phyloP scores from a whole-genome alignment of 2,329 filamentous ascomycete species.

The Coniochaeta sp. region DNA sequence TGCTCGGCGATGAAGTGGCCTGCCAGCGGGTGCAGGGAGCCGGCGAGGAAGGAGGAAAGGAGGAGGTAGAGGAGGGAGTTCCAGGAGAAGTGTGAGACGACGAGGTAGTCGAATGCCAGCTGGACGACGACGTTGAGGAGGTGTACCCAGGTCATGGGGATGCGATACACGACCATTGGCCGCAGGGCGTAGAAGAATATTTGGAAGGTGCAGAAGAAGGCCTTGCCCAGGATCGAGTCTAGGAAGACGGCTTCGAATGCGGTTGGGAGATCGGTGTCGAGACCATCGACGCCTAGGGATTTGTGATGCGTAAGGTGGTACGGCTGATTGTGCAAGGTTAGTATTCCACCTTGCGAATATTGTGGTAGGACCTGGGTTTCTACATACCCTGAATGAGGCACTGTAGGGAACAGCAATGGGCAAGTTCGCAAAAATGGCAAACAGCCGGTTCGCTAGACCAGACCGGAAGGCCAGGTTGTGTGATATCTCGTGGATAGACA shows the following conservation, averaged over 20 bases:
- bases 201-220: constrained; percentile 99
- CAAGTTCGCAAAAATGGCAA: constrained; percentile 90
- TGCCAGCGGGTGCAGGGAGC: constrained; percentile 86
- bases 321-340: constrained; percentile 48
- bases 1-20: constrained; percentile 99
- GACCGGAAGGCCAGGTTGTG: constrained; percentile 93
- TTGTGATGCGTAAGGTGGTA: constrained; percentile 99
- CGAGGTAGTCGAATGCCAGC: constrained; percentile 64
- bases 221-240: constrained; percentile 90
- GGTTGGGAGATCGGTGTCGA: constrained; percentile 94
- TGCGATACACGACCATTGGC: constrained; percentile 86
- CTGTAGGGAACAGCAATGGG: constrained; percentile 95
- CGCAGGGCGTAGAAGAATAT: constrained; percentile 97
- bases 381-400: constrained; percentile 79
- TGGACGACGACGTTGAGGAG: constrained; percentile 74
- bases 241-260: constrained; percentile 86
- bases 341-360: constrained; percentile 3
- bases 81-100: constrained; percentile 43
- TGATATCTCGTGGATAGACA: constrained; percentile 97
- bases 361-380: background rate
- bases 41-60: constrained; percentile 85
- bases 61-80: constrained; percentile 75
- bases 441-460: constrained; percentile 68
- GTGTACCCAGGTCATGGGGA: constrained; percentile 82
- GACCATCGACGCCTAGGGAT: constrained; percentile 89